Percentiles rank a stretch among this genome's conserved stretches.
Conservation (phyloP, 1,284 basidiomycete genomes). For the Pseudozyma thailandica region DNA sequence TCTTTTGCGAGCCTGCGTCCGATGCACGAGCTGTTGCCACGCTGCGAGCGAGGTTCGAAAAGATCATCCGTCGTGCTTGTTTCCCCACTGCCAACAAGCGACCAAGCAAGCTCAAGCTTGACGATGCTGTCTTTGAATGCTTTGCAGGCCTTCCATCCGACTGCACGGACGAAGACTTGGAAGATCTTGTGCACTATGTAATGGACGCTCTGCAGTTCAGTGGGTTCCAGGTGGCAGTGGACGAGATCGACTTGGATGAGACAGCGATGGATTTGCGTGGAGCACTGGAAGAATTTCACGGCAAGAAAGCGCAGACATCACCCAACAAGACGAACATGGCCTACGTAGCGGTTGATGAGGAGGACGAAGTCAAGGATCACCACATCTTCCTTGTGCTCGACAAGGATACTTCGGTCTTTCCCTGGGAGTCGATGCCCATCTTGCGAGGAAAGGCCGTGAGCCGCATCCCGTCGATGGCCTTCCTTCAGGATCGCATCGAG, state of each 20-base stretch:
- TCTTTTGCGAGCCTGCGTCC: constrained; percentile 39
- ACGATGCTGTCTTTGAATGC: constrained; percentile 82
- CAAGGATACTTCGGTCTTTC: constrained; percentile 86
- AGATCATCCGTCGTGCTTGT: constrained; percentile 68
- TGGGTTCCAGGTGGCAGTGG: constrained; percentile 85
- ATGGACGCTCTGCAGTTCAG: constrained; percentile 93
- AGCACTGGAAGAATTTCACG: constrained; percentile 57
- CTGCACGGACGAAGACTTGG: constrained; percentile 85
- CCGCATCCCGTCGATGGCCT: constrained; percentile 87
- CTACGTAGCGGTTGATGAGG: constrained; percentile 26
- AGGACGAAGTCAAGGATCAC: constrained; percentile 74
- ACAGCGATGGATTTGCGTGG: constrained; percentile 70
- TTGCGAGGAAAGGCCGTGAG: constrained; percentile 85
- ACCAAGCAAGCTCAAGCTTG: constrained; percentile 72
- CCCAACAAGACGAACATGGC: constrained; percentile 40
- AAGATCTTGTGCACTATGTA: constrained; percentile 93
- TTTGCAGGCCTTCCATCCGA: constrained; percentile 85
- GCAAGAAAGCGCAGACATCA: constrained; percentile 34
- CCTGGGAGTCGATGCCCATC: constrained; percentile 94
- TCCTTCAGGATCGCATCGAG: constrained; percentile 79
- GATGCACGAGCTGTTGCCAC: constrained; percentile 31
- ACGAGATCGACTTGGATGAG: constrained; percentile 91
- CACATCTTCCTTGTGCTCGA: constrained; percentile 92
- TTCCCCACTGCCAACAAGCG: constrained; percentile 70
- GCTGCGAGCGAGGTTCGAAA: constrained; percentile 42